Evolutionary conservation across 768 basidiomycete genomes (phyloP).

Genomic region (Naganishia randhawae): DNA sequence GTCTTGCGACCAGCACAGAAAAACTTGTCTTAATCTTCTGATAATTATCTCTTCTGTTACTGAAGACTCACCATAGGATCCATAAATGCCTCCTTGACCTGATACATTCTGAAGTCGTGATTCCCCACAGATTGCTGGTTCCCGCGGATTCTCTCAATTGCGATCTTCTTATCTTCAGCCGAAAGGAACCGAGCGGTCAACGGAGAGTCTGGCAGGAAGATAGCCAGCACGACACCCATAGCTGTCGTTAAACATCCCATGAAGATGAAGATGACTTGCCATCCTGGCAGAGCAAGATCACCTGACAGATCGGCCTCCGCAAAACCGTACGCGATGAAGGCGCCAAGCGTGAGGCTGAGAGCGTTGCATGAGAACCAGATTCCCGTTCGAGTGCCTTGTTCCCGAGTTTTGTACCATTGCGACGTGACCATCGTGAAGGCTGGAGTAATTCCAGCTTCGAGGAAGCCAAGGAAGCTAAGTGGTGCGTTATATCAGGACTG

Average conservation of each 20-base stretch:
- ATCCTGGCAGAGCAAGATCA: constrained; percentile 22
- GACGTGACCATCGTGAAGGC: constrained; percentile 20
- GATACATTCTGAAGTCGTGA: constrained; percentile 26
- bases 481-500: background rate
- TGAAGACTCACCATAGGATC: constrained; percentile 27
- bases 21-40: too few relatives aligned
- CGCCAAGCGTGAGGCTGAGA: constrained; percentile 23
- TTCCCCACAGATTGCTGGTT: constrained; percentile 33
- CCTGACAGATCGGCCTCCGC: constrained; percentile 23
- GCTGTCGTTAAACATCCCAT: constrained; percentile 12
- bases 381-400: constrained; percentile 20
- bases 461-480: constrained; percentile 21
- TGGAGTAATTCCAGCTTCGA: constrained; percentile 24
- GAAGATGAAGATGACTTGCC: constrained; percentile 27
- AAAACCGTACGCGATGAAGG: constrained; percentile 30
- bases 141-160: constrained; percentile 29
- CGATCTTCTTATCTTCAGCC: constrained; percentile 15
- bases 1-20: too few relatives aligned
- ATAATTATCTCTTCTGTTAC: too few relatives aligned
- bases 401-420: constrained; percentile 9
- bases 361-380: constrained; percentile 30
- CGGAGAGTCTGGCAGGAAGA: constrained; percentile 27
- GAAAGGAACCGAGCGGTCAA: constrained; percentile 18
- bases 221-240: constrained; percentile 9
- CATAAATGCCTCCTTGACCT: constrained; percentile 28